A percentile compares a stretch with the other conserved stretches of the same genome.
These are phyloP conservation scores for Didymella arachidicola DNA, from an alignment of 2,329 filamentous ascomycete species.

Conservation along the genomic window DNA sequence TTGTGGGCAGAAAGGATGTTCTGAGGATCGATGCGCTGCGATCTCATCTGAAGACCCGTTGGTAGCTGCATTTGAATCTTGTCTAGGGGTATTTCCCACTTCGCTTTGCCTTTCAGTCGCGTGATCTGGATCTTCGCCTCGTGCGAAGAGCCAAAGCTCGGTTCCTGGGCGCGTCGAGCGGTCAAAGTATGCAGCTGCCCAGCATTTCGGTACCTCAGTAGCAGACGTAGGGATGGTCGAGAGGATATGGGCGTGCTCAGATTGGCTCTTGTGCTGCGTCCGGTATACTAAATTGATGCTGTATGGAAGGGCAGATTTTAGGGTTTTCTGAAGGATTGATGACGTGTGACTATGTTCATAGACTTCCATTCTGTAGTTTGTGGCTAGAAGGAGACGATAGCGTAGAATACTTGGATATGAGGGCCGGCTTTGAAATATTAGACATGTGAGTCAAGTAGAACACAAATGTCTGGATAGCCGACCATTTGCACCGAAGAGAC, in stretches of 20 bases:
- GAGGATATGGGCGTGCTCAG: conserved; percentile 44
- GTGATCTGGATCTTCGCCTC: conserved; percentile 38
- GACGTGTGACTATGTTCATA: conserved; percentile 48
- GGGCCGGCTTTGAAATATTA: neutral
- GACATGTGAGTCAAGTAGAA: neutral
- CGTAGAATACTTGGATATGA: no score
- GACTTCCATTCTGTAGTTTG: conserved; percentile 9
- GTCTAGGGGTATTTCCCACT: neutral
- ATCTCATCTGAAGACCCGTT: no score
- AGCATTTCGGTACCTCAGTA: conserved; percentile 46
- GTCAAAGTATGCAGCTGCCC: conserved; percentile 69
- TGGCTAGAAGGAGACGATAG: no score
- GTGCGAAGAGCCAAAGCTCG: conserved; percentile 67
- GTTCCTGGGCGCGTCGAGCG: conserved; percentile 68
- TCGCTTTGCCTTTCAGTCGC: neutral
- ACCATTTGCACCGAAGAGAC: neutral
- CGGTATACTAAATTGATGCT: conserved; percentile 69
- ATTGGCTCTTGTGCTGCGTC: conserved; percentile 64
- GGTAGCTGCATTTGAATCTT: neutral
- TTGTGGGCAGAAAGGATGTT: conserved; percentile 30
- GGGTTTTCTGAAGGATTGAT: conserved; percentile 59
- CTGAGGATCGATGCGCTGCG: neutral
- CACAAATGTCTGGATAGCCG: neutral
- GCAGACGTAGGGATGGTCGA: conserved; percentile 48
- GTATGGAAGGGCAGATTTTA: conserved; percentile 63